Conservation (phyloP, 106 monocot genomes). For the Posidonia australis region DNA sequence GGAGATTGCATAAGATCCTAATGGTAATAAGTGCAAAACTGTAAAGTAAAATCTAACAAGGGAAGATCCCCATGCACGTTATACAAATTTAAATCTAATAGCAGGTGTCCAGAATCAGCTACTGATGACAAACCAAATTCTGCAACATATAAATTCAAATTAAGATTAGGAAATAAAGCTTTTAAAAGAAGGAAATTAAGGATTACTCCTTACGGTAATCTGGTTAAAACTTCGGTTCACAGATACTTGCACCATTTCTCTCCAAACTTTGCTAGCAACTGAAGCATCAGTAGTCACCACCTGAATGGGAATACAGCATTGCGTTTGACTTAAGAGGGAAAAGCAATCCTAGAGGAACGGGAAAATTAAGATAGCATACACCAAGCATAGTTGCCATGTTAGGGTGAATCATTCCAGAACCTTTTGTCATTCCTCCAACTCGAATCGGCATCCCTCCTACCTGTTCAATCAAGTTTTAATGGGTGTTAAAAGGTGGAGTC, state of each 20-base stretch:
- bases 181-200: neutral
- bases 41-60: too few species aligned
- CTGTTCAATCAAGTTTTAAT: constrained; percentile 15
- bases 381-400: constrained; percentile 99
- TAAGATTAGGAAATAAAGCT: neutral
- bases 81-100: too few species aligned
- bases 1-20: too few species aligned
- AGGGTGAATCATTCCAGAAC: constrained; percentile 99
- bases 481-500: too few species aligned
- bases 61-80: too few species aligned
- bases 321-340: neutral
- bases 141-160: too few species aligned
- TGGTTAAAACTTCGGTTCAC: constrained; percentile 94
- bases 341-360: neutral
- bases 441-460: constrained; percentile 56
- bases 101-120: too few species aligned
- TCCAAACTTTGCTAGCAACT: constrained; percentile 62
- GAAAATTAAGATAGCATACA: constrained; percentile 33
- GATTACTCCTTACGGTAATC: constrained; percentile 55
- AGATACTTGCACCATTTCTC: constrained; percentile 78
- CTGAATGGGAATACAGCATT: constrained; percentile 24
- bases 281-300: constrained; percentile 92
- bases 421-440: constrained; percentile 99
- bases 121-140: too few species aligned
- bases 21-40: too few species aligned